Evolutionary conservation across 2,329 filamentous ascomycete species (phyloP).

Genomic region (Verticillium dahliae): DNA sequence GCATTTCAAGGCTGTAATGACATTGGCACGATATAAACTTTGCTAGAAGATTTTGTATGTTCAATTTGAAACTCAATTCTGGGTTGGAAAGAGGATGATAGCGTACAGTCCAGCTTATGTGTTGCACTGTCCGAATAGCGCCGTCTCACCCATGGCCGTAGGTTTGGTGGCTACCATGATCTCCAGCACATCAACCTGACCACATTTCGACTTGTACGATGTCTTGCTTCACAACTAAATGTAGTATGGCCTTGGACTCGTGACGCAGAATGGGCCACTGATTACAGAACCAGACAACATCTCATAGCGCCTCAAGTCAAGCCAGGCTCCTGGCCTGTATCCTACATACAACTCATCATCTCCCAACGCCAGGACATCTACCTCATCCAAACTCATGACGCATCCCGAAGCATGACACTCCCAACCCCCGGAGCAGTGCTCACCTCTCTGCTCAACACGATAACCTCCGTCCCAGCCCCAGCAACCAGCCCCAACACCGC

Average conservation of each 20-base stretch:
- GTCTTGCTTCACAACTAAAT: no score
- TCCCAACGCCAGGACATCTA: background rate
- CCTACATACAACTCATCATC: background rate
- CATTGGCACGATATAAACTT: background rate
- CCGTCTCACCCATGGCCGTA: background rate
- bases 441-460: conserved; percentile 36
- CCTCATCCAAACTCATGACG: background rate
- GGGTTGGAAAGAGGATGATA: background rate
- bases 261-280: no score
- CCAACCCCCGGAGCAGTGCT: conserved; percentile 37
- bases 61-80: background rate
- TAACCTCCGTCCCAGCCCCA: background rate
- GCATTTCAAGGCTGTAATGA: background rate
- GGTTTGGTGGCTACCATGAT: no score
- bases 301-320: no score
- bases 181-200: no score
- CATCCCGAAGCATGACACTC: conserved; percentile 14
- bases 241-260: no score
- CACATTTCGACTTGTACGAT: no score
- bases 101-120: background rate
- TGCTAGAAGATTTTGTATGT: background rate
- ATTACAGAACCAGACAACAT: no score
- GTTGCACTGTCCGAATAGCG: background rate
- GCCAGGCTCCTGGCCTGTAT: no score
- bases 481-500: conserved; percentile 8